Base-by-base conservation (phyloP, 306 rosid species). In the Vachellia pachyceras region DNA sequence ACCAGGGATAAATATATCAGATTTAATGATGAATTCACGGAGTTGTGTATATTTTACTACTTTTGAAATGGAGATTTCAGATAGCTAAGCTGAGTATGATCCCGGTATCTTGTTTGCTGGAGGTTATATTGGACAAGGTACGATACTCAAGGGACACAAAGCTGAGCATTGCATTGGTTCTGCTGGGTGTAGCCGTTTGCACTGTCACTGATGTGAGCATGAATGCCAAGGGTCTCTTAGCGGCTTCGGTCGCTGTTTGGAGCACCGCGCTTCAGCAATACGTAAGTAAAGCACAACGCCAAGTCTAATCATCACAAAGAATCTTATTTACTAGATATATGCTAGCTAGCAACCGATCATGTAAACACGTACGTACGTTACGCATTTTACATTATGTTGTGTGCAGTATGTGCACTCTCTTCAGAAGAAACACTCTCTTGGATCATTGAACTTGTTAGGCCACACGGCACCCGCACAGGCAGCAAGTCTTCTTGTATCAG, bases 1-100 rank as follows among this genome's bases (percentile, higher is more conserved):
- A 29, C 33, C 33, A 29, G 33, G 2, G 33, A 29, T 29, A 29
- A 29, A 29, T 29, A 29, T 29, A 29, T 29, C 33, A 29, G 33
- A 29, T 29, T 29, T 29, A 29, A 29, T 29, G 44, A 40, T 40
- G 6, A 72, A 39, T 66, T 68, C 29, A 75, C 72, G 55, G 23
- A 52, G 35, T 40, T 71, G 33, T 29, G 2, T 29, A 29, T 2
- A 58, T 41, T 41, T 79, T 15, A 67, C 0, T 40, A 40, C 42
- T 14, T 58, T 67, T 72, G 60, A 71, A 66, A 83, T 76, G 81
- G 15, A 80, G 66, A 75, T 50, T 49, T 83, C 92, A 92, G 97
- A 90, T 92, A 61, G 95, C 95, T 12, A 92, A 92, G 89, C 87
- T 92, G 87, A 92, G 94, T 75, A 92, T 92, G 97, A 92, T 90